Percentiles rank a stretch among this genome's conserved stretches.
phyloP scores from a whole-genome alignment of 768 basidiomycete genomes.

The Psilocybe sp. region DNA sequence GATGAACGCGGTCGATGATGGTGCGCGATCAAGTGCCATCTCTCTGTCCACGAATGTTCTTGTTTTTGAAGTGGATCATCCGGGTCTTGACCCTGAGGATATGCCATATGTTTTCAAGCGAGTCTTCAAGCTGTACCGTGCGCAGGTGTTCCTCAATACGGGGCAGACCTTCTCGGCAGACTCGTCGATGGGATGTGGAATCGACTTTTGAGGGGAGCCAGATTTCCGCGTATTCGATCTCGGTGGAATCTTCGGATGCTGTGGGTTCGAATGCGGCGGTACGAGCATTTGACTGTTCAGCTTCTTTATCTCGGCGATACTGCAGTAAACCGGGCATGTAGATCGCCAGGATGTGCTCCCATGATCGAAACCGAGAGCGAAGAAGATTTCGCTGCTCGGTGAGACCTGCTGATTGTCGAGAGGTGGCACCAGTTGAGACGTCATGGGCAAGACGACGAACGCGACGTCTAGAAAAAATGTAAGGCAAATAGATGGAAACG shows the following conservation, averaged over 20 bases:
- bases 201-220: conserved; percentile 6
- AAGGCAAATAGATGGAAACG: too few relatives aligned
- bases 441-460: too few relatives aligned
- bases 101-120: conserved; percentile 15
- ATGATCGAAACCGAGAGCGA: too few relatives aligned
- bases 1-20: conserved; percentile 11
- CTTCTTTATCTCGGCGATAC: too few relatives aligned
- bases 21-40: conserved; percentile 17
- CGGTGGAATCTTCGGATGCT: background rate
- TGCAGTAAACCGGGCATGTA: too few relatives aligned
- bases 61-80: conserved; percentile 18
- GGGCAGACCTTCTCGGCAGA: conserved; percentile 3
- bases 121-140: conserved; percentile 16
- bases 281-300: too few relatives aligned
- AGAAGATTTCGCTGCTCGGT: too few relatives aligned
- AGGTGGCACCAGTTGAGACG: too few relatives aligned
- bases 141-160: conserved; percentile 18
- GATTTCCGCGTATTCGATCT: conserved; percentile 4
- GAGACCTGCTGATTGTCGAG: too few relatives aligned
- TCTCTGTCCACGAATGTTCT: conserved; percentile 19
- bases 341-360: too few relatives aligned
- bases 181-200: background rate
- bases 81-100: conserved; percentile 17
- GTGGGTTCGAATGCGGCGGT: too few relatives aligned
- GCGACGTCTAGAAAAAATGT: too few relatives aligned